Evolutionary conservation across 1,139 yeast genomes (phyloP), one percentile per base, ranked within the genome.

Genomic region (Lizanozyma gosingica): DNA sequence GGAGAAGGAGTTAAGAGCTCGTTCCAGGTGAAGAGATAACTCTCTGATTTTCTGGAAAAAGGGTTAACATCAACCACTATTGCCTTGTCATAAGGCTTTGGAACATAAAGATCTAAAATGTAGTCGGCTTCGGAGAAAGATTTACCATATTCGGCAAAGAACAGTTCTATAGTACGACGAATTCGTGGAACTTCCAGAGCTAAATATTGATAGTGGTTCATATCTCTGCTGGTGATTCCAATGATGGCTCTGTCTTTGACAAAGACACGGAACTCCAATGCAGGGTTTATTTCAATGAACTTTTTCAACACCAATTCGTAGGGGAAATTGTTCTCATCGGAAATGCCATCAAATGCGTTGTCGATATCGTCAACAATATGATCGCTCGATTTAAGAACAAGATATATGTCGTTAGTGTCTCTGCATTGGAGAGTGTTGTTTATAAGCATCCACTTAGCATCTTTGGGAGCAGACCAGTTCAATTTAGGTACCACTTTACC

Each of bases 381-480:
- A 51, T 86, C 88, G 0, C 97, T 87, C 1, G 95, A 79, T 51
- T 92, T 92, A 40, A 94, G 60, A 14, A 92, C 62, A 41, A 92
- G 59, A 48, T 88, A 90, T 0, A 92, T 62, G 48, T 92, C 99
- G 35, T 80, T 73, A 0, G 83, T 78, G 33, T 70, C 71, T 14
- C 63, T 69, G 54, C 97, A 88, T 52, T 76, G 73, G 69, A 84
- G 74, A 3, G 85, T 72, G 50, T 85, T 83, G 33, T 84, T 81
- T 2, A 94, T 74, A 54, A 85, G 65, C 29, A 92, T 90, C 98
- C 98, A 92, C 1, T 79, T 74, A 4, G 97, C 87, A 60, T 92
- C 99, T 52, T 81, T 83, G 1, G 99, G 98, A 1, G 96, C 83
- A 1, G 97, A 86, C 98, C 98, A 92, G 63, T 92, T 92, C 49